Percentiles rank a stretch among this genome's conserved stretches.
Conservation (phyloP, 139 green algal genomes). For the Chlorella sp. region DNA sequence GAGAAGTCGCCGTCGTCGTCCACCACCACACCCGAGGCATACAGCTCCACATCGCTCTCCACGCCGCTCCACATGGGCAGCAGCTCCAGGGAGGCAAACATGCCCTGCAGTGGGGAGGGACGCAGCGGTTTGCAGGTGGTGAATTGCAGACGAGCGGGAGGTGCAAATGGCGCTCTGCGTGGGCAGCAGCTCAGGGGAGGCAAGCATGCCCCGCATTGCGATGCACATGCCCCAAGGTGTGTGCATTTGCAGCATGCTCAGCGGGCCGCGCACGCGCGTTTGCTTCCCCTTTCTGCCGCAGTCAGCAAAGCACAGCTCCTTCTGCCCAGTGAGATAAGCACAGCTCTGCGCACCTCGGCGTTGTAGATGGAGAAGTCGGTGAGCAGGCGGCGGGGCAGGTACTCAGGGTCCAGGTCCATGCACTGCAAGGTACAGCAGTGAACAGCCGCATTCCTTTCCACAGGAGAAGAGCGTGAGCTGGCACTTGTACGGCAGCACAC, state of each 20-base stretch:
- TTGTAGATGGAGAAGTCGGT: slow-evolving; percentile 91
- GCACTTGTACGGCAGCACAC: too few species aligned
- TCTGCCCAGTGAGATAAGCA: too few species aligned
- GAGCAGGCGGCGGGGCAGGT: slow-evolving; percentile 80
- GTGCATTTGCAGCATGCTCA: too few species aligned
- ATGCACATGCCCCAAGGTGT: background rate
- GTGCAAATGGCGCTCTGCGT: too few species aligned
- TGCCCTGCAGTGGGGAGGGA: slow-evolving; percentile 57
- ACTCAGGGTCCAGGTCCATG: slow-evolving; percentile 69
- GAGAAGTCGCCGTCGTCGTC: slow-evolving; percentile 86
- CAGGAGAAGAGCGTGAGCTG: too few species aligned
- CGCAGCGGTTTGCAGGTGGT: too few species aligned
- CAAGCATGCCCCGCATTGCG: too few species aligned
- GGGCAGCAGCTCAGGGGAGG: too few species aligned
- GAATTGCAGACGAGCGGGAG: too few species aligned
- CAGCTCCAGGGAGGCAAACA: slow-evolving; percentile 88
- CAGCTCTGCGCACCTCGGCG: slow-evolving; percentile 81
- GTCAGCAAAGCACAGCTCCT: too few species aligned
- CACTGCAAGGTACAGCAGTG: background rate
- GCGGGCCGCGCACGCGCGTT: too few species aligned
- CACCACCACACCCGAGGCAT: slow-evolving; percentile 80
- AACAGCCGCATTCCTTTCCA: background rate
- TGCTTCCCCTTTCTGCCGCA: too few species aligned
- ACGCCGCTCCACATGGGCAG: slow-evolving; percentile 90
- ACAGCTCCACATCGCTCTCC: slow-evolving; percentile 88